Percentiles rank a stretch among this genome's conserved stretches.
Conservation (phyloP, 352 stramenopile genomes). For the Halophytophthora polymorphica region DNA sequence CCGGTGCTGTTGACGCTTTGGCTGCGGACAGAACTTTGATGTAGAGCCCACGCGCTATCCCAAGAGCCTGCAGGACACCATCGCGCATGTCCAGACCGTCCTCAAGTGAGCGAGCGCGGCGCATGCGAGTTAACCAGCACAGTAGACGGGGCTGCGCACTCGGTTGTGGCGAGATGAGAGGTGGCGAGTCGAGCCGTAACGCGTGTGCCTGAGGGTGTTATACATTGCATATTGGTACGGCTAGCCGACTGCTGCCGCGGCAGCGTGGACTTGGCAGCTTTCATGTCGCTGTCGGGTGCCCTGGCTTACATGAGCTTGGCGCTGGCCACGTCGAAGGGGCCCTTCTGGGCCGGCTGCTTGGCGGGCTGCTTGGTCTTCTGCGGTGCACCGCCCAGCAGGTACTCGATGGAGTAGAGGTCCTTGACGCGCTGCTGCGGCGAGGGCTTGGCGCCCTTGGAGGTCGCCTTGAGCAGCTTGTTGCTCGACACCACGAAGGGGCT, state of each 20-base stretch:
- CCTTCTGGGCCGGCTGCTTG: conserved; percentile 25
- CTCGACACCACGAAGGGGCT: conserved; percentile 67
- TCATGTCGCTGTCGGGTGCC: neutral
- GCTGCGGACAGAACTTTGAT: conserved; percentile 49
- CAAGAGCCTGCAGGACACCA: conserved; percentile 57
- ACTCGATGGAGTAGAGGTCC: conserved; percentile 67
- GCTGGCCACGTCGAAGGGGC: conserved; percentile 63
- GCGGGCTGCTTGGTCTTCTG: conserved; percentile 10
- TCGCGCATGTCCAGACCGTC: conserved; percentile 37
- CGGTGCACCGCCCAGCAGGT: conserved; percentile 38
- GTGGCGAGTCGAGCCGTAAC: too few relatives aligned
- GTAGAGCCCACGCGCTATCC: conserved; percentile 51
- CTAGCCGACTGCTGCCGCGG: too few relatives aligned
- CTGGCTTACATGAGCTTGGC: conserved; percentile 58
- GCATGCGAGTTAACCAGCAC: too few relatives aligned
- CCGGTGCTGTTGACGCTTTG: conserved; percentile 3
- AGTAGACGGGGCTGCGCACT: too few relatives aligned
- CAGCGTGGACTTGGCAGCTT: conserved; percentile 1
- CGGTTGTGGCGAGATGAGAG: too few relatives aligned
- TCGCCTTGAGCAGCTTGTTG: conserved; percentile 43
- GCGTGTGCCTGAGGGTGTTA: too few relatives aligned
- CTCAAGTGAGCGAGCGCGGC: conserved; percentile 17
- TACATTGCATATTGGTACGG: too few relatives aligned
- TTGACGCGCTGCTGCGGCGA: conserved; percentile 33
- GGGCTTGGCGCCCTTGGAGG: conserved; percentile 16